These are phyloP conservation scores for Brasenia schreberi DNA, from an alignment of 164 flowering plant species.

Conservation along the genomic window DNA sequence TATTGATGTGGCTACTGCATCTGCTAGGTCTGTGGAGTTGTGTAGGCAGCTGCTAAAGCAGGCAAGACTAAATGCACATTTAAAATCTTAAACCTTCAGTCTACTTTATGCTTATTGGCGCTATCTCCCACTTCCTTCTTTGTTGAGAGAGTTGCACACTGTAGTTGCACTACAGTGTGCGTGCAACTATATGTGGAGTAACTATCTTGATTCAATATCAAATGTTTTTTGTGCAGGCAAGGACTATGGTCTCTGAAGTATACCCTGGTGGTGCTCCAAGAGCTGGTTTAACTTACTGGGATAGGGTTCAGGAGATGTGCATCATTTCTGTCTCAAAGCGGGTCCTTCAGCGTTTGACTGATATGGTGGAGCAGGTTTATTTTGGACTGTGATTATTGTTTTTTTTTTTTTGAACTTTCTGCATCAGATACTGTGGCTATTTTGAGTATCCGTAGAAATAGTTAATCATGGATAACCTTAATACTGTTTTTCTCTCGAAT, in stretches of 20 bases:
- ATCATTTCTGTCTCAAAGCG: constrained; percentile 70
- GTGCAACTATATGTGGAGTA: no score
- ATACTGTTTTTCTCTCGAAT: no score
- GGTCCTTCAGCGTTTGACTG: constrained; percentile 68
- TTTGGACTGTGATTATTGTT: not conserved
- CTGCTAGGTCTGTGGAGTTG: constrained; percentile 49
- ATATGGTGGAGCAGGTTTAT: constrained; percentile 71
- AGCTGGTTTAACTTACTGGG: constrained; percentile 84
- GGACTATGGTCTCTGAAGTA: constrained; percentile 84
- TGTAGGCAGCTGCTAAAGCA: constrained; percentile 76
- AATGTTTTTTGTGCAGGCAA: constrained; percentile 59
- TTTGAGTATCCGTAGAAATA: no score
- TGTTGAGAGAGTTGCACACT: no score
- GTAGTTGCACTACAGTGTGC: no score
- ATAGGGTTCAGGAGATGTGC: constrained; percentile 82
- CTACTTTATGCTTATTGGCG: no score
- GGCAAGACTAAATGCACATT: constrained; percentile 28
- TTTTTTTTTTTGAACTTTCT: not conserved
- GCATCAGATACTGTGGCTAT: not conserved
- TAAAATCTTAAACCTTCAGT: no score
- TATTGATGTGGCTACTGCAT: constrained; percentile 80
- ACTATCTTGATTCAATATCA: no score
- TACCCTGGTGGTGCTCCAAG: constrained; percentile 95
- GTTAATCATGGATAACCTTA: no score
- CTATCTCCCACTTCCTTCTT: no score